Evolutionary conservation across 768 basidiomycete species (phyloP), one percentile per base, ranked within the genome.

Genomic region (Suillus ampliporus): DNA sequence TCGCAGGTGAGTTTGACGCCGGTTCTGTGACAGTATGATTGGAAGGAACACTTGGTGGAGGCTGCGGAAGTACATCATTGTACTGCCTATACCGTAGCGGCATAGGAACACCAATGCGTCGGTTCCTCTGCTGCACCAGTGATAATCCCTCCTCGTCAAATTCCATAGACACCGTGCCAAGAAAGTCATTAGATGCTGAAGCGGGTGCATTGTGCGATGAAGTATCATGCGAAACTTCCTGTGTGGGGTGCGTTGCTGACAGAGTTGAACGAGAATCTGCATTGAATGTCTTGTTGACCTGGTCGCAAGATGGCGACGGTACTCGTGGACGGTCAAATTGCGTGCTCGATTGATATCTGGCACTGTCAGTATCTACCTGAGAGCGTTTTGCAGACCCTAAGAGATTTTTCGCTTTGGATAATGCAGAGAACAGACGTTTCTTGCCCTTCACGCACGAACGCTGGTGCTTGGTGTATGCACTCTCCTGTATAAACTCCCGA

Each of bases 51-150:
- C 31, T 51, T 0, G 50, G 50, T 1, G 44, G 51, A n/a, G 58
- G 58, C 50, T 63, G 48, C 5, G 21, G 62, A 7, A 64, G 28
- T 1, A 60, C 11, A 15, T 64, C 51, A 0, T 51, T 10, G 1
- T 51, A 34, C 31, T 51, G 50, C 2, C 62, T 53, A 35, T 51
- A 64, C 2, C 14, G 41, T 13, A 5, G 7, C 2, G 58, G 58
- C 51, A 63, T 41, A 5, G 8, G 14, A 43, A 57, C 21, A 1
- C 37, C 48, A 19, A 19, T 15, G 10, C 56, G 3, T 17, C 11
- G 15, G 2, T 21, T 34, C 28, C 56, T 43, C 3, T 37, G 13
- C 28, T 58, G 31, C 1, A 46, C 61, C 9, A 62, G 14, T 4
- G 46, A 58, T 51, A 51, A 10, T 0, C 19, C 50, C 2, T 44